Evolutionary conservation across 2,329 filamentous ascomycete genomes (phyloP).

Genomic region (Aureobasidium sp.): DNA sequence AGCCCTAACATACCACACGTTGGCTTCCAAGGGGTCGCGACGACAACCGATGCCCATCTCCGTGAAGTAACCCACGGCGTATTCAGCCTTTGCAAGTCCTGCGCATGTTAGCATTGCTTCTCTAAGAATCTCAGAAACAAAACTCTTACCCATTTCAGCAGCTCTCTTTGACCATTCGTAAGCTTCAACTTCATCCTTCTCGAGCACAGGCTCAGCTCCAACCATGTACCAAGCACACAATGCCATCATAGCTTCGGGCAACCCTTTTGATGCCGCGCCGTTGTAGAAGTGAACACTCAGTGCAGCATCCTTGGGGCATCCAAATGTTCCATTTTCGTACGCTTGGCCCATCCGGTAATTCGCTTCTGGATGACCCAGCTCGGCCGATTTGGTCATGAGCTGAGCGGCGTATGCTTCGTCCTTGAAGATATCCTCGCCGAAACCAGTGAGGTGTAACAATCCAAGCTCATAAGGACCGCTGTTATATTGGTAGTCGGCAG

Average conservation of each 20-base stretch:
- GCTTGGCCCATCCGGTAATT: constrained; percentile 88
- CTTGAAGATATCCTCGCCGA: constrained; percentile 85
- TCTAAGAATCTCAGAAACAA: neutral
- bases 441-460: constrained; percentile 82
- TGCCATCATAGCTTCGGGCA: constrained; percentile 91
- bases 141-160: constrained; percentile 67
- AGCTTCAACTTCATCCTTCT: constrained; percentile 91
- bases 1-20: constrained; percentile 96
- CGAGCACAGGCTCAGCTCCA: constrained; percentile 80
- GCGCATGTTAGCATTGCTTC: neutral
- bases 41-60: constrained; percentile 97
- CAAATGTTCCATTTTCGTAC: constrained; percentile 84
- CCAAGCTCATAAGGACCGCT: constrained; percentile 86
- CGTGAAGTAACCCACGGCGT: constrained; percentile 92
- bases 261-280: constrained; percentile 73
- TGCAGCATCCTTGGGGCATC: constrained; percentile 82
- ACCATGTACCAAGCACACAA: constrained; percentile 98
- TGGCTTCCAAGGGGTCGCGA: constrained; percentile 88
- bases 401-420: constrained; percentile 88
- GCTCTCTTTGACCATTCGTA: constrained; percentile 92
- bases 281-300: constrained; percentile 98
- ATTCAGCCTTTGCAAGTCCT: constrained; percentile 69
- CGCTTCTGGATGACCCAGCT: constrained; percentile 80
- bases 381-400: constrained; percentile 87
- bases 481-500: constrained; percentile 87